A percentile compares a stretch with the other conserved stretches of the same genome.
These are phyloP conservation scores for Cladosporium sp. DNA, from an alignment of 2,329 filamentous ascomycete species.

Conservation along the genomic window DNA sequence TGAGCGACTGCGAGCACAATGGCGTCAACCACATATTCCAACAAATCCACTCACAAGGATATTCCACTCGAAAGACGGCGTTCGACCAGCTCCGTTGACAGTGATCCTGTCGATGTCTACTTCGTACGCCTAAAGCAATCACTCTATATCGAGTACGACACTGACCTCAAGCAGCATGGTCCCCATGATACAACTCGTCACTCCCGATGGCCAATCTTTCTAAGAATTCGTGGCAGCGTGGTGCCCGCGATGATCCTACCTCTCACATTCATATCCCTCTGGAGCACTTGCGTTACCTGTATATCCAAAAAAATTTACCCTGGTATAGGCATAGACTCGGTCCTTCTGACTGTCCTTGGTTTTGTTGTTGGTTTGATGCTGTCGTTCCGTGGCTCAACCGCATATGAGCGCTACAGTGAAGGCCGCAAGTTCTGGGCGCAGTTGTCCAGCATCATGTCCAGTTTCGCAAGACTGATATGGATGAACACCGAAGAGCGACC, in stretches of 20 bases:
- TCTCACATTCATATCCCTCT: slow-evolving; percentile 60
- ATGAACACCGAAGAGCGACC: slow-evolving; percentile 61
- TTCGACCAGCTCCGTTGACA: not conserved
- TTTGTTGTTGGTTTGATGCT: slow-evolving; percentile 79
- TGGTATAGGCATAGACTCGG: slow-evolving; percentile 65
- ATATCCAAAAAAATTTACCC: too few relatives aligned
- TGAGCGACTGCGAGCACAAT: not conserved
- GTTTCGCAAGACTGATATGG: slow-evolving; percentile 70
- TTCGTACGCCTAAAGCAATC: not conserved
- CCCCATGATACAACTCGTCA: slow-evolving; percentile 71
- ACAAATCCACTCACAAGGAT: not conserved
- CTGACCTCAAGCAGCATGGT: slow-evolving; percentile 37
- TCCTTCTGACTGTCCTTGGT: slow-evolving; percentile 74
- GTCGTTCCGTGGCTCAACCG: slow-evolving; percentile 74
- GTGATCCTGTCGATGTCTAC: not conserved
- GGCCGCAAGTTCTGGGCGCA: slow-evolving; percentile 65
- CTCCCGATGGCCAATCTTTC: slow-evolving; percentile 74
- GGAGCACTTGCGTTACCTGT: slow-evolving; percentile 66
- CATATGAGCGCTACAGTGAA: slow-evolving; percentile 67
- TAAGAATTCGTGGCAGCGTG: slow-evolving; percentile 75
- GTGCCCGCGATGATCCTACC: slow-evolving; percentile 73
- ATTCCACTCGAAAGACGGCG: not conserved
- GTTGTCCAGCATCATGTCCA: slow-evolving; percentile 54
- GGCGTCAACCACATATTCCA: not conserved
- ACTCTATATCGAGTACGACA: not conserved